Percentiles rank a stretch among this genome's conserved stretches.
These are phyloP conservation scores for Candida vartiovaarae DNA, from an alignment of 805 yeast species.

Conservation along the genomic window DNA sequence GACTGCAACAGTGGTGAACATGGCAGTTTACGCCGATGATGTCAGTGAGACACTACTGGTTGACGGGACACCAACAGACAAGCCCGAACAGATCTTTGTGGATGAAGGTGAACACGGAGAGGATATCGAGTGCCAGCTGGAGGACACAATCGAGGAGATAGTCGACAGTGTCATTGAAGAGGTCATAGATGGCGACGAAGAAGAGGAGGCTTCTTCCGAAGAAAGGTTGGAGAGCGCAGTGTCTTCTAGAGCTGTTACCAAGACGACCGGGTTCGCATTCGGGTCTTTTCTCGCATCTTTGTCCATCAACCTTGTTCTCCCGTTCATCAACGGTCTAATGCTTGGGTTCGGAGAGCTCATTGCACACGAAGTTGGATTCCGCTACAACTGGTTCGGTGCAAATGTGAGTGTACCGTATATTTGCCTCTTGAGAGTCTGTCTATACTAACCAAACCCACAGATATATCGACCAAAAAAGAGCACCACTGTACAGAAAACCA, in stretches of 20 bases:
- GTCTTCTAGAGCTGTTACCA: background rate
- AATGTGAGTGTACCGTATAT: slow-evolving; percentile 32
- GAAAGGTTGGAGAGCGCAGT: background rate
- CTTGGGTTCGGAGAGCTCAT: slow-evolving; percentile 91
- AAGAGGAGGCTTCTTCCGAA: background rate
- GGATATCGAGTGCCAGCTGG: no score
- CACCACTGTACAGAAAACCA: slow-evolving; percentile 12
- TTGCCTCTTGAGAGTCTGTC: background rate
- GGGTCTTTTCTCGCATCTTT: slow-evolving; percentile 24
- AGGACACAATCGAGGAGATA: background rate
- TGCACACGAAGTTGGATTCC: slow-evolving; percentile 88
- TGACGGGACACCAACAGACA: no score
- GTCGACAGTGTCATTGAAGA: background rate
- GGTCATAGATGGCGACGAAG: background rate
- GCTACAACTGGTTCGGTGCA: slow-evolving; percentile 69
- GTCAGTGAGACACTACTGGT: no score
- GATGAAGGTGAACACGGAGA: no score
- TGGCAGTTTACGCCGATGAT: no score
- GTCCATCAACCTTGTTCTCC: slow-evolving; percentile 71
- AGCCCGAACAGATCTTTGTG: no score
- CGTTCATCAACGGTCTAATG: slow-evolving; percentile 91
- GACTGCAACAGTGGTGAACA: no score
- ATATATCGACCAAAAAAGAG: slow-evolving; percentile 30
- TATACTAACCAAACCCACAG: slow-evolving; percentile 8
- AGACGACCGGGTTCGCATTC: background rate